Conservation (phyloP, 108 stramenopile species). For the Cylindrotheca fusiformis region DNA sequence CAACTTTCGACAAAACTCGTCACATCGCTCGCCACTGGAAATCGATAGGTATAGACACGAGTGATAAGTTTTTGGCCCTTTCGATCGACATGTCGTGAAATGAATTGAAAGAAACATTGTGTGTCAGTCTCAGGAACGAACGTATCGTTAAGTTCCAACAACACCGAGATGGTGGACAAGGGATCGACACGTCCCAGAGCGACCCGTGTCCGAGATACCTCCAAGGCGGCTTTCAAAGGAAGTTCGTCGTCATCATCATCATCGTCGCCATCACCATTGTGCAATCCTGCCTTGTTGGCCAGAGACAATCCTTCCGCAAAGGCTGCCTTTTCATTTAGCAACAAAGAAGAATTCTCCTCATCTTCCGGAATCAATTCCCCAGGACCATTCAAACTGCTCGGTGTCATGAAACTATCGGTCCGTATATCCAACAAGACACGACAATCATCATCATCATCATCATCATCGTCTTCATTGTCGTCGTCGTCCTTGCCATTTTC, state of each 20-base stretch:
- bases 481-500: constrained; percentile 7
- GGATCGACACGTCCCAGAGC: constrained; percentile 46
- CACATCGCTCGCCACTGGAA: constrained; percentile 39
- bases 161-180: constrained; percentile 41
- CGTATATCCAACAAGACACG: constrained; percentile 41
- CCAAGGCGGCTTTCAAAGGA: constrained; percentile 31
- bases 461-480: not conserved
- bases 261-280: not conserved
- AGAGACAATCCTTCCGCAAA: constrained; percentile 34
- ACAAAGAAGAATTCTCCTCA: constrained; percentile 8
- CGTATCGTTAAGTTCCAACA: constrained; percentile 46
- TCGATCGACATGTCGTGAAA: constrained; percentile 35
- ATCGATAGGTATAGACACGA: constrained; percentile 34
- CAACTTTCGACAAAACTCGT: constrained; percentile 42
- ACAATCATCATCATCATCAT: constrained; percentile 21
- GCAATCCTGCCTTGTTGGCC: constrained; percentile 30
- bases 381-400: constrained; percentile 45
- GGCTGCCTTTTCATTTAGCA: constrained; percentile 35
- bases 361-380: constrained; percentile 34
- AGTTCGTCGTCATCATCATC: constrained; percentile 31
- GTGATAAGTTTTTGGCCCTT: constrained; percentile 42
- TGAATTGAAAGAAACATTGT: constrained; percentile 50
- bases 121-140: constrained; percentile 25
- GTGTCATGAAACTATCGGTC: constrained; percentile 34
- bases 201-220: constrained; percentile 38